Conservation (phyloP, 257 asterid species). For the Penstemon newberryi region DNA sequence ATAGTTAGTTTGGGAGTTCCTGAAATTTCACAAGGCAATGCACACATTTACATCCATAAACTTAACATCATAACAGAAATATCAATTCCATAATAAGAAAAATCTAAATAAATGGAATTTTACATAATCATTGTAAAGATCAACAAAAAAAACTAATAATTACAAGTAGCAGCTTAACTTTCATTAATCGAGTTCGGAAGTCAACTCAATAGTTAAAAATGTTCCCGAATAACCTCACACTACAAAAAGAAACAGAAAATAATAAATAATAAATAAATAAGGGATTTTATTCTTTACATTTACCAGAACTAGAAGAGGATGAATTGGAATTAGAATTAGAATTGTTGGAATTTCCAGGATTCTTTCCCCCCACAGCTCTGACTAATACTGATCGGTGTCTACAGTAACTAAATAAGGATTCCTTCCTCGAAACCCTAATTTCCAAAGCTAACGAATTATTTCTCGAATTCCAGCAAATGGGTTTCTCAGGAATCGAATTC, state of each 20-base stretch:
- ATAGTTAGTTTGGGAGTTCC: not conserved
- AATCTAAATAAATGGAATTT: no score
- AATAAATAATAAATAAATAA: no score
- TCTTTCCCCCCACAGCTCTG: constrained; percentile 65
- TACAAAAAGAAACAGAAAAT: not conserved
- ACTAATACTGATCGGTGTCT: constrained; percentile 51
- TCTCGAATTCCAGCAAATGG: constrained; percentile 48
- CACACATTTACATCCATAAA: not conserved
- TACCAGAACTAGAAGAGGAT: constrained; percentile 53
- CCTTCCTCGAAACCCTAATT: constrained; percentile 43
- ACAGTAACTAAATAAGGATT: constrained; percentile 26
- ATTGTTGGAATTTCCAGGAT: constrained; percentile 45
- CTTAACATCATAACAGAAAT: not conserved
- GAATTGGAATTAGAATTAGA: constrained; percentile 11
- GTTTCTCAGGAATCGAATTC: constrained; percentile 53
- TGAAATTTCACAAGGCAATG: not conserved
- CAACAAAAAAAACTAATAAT: not conserved
- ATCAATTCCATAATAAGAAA: constrained; percentile 1
- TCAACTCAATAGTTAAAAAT: not conserved
- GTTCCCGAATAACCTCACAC: not conserved
- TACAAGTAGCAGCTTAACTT: not conserved
- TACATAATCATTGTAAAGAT: not conserved
- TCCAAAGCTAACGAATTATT: constrained; percentile 40
- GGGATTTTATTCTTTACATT: not conserved
- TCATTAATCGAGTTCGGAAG: not conserved